These are phyloP conservation scores for Aurinia saxatilis DNA, from an alignment of 345 rosid species.

Conservation along the genomic window DNA sequence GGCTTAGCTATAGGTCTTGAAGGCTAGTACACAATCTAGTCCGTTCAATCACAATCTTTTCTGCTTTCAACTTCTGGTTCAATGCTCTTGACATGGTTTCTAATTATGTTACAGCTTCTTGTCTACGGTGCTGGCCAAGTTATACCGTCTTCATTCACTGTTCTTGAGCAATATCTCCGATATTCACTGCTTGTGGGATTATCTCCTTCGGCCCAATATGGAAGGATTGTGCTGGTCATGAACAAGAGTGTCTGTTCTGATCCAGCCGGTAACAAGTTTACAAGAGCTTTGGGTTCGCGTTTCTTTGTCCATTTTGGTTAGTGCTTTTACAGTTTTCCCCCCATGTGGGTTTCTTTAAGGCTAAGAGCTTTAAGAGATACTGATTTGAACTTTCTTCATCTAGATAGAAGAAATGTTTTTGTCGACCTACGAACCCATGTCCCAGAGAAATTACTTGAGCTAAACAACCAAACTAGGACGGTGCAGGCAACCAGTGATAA, in stretches of 20 bases:
- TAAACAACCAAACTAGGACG: constrained; percentile 50
- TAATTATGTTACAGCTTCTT: constrained; percentile 53
- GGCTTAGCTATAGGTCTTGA: too few relatives aligned
- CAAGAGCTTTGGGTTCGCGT: constrained; percentile 59
- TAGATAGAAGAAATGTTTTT: constrained; percentile 66
- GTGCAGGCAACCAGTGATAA: constrained; percentile 75
- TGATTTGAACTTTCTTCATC: constrained; percentile 14
- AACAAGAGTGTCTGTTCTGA: constrained; percentile 67
- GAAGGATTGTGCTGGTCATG: constrained; percentile 67
- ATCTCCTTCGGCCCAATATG: constrained; percentile 44
- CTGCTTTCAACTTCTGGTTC: background rate
- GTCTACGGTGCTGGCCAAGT: constrained; percentile 89
- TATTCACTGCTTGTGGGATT: constrained; percentile 67
- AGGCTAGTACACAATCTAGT: too few relatives aligned
- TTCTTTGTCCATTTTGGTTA: constrained; percentile 70
- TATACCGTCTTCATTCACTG: constrained; percentile 59
- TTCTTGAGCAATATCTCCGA: constrained; percentile 47
- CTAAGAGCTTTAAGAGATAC: background rate
- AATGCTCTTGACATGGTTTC: background rate
- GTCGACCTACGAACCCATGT: constrained; percentile 56
- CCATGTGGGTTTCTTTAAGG: background rate
- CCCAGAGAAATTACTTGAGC: constrained; percentile 65
- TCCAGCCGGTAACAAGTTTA: constrained; percentile 62
- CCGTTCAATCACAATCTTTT: background rate
- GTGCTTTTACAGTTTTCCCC: constrained; percentile 18